Conservation (phyloP, 1,284 basidiomycete species). For the Hemileia vastatrix region DNA sequence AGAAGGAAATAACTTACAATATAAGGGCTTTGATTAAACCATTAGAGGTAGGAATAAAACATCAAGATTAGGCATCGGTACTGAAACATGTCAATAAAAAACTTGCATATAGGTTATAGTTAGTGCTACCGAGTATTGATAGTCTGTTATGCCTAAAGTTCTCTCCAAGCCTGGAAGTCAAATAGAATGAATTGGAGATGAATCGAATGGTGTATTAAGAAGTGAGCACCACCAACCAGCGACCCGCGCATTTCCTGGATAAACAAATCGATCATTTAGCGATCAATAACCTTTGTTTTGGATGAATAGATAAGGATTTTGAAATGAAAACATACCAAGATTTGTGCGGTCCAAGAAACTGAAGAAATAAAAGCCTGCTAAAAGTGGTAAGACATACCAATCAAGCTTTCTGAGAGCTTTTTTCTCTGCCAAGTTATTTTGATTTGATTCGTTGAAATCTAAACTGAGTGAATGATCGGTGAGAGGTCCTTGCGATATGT, state of each 20-base stretch:
- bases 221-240: constrained; percentile 1
- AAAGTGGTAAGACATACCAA: constrained; percentile 5
- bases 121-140: constrained; percentile 18
- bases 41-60: not conserved
- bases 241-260: constrained; percentile 17
- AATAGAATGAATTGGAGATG: not conserved
- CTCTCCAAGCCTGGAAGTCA: constrained; percentile 3
- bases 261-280: not conserved
- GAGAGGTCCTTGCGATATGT: no score
- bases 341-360: constrained; percentile 20
- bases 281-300: not conserved
- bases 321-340: constrained; percentile 5
- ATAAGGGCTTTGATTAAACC: constrained; percentile 4
- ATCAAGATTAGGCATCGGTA: not conserved
- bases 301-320: no score
- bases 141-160: constrained; percentile 5
- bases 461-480: no score
- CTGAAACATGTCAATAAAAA: not conserved
- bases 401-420: not conserved
- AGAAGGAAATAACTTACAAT: constrained; percentile 3
- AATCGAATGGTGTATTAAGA: not conserved
- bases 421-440: not conserved
- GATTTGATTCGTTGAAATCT: no score
- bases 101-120: constrained; percentile 19
- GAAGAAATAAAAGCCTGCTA: constrained; percentile 17